These are phyloP conservation scores for Trichoderma atroviride DNA, from an alignment of 2,329 filamentous ascomycete species.

Conservation along the genomic window DNA sequence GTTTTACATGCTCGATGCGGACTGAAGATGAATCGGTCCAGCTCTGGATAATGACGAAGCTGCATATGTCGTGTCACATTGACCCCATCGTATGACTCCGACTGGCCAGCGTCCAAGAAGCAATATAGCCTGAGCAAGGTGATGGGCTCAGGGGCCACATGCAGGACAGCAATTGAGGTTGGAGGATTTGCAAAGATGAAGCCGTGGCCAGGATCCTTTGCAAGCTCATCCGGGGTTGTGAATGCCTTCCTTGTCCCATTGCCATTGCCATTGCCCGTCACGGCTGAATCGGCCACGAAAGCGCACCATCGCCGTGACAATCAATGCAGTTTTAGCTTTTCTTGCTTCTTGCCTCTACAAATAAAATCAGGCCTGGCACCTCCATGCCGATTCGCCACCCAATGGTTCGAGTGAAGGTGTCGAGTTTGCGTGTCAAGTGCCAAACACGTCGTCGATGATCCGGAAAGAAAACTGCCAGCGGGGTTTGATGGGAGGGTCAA, in stretches of 20 bases:
- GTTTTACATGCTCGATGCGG: background rate
- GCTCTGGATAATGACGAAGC: constrained; percentile 22
- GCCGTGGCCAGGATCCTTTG: background rate
- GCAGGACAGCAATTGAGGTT: background rate
- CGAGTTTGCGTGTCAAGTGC: background rate
- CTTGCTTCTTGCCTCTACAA: background rate
- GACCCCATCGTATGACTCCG: background rate
- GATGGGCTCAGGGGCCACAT: background rate
- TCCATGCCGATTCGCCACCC: constrained; percentile 21
- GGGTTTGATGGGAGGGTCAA: background rate
- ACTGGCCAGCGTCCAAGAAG: background rate
- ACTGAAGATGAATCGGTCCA: background rate
- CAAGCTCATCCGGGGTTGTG: background rate
- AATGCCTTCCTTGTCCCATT: background rate
- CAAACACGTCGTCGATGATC: background rate
- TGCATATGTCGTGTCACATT: constrained; percentile 22
- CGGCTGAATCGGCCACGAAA: constrained; percentile 1
- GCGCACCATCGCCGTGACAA: background rate
- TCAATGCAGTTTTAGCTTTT: background rate
- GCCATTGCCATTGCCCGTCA: background rate
- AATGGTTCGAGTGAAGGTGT: background rate
- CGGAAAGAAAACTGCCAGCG: background rate
- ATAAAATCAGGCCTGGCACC: constrained; percentile 40
- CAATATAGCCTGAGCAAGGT: constrained; percentile 16
- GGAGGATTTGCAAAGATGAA: background rate